These are phyloP conservation scores for Orbilia blumenaviensis DNA, from an alignment of 2,329 filamentous ascomycete species.

Conservation along the genomic window DNA sequence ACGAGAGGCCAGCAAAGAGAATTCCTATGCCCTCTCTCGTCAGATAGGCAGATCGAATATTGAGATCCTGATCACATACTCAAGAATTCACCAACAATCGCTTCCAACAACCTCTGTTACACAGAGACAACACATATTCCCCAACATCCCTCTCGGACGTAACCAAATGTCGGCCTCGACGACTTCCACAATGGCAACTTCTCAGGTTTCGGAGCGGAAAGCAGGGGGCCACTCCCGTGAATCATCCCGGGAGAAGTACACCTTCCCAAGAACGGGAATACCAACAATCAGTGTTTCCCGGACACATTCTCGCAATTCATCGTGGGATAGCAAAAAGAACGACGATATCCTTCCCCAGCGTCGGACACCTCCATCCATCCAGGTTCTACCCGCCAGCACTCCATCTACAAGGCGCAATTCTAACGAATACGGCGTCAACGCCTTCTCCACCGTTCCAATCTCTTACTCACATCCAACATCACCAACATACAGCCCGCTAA, in stretches of 20 bases:
- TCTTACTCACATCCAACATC: constrained; percentile 38
- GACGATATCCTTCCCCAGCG: constrained; percentile 39
- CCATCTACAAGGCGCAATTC: constrained; percentile 50
- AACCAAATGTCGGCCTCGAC: constrained; percentile 35
- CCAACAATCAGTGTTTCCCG: background rate
- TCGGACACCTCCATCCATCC: constrained; percentile 43
- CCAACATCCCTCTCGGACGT: background rate
- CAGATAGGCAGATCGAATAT: no score
- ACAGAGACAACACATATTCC: constrained; percentile 8
- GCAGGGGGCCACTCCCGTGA: constrained; percentile 43
- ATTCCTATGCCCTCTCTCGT: background rate
- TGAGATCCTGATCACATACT: no score
- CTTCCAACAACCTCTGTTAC: constrained; percentile 6
- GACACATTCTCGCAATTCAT: constrained; percentile 45
- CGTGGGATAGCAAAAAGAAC: constrained; percentile 53
- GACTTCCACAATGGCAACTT: constrained; percentile 46
- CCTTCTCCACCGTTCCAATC: constrained; percentile 34
- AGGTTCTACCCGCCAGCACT: constrained; percentile 33
- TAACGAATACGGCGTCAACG: constrained; percentile 27
- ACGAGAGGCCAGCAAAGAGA: background rate
- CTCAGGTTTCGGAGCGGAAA: constrained; percentile 38
- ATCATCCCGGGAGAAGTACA: constrained; percentile 33
- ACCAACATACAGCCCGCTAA: constrained; percentile 30
- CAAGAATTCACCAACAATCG: constrained; percentile 6
- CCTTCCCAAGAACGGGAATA: constrained; percentile 3